Evolutionary conservation across 139 green algal species (phyloP).

Genomic region (Tetradesmus lagerheimii): DNA sequence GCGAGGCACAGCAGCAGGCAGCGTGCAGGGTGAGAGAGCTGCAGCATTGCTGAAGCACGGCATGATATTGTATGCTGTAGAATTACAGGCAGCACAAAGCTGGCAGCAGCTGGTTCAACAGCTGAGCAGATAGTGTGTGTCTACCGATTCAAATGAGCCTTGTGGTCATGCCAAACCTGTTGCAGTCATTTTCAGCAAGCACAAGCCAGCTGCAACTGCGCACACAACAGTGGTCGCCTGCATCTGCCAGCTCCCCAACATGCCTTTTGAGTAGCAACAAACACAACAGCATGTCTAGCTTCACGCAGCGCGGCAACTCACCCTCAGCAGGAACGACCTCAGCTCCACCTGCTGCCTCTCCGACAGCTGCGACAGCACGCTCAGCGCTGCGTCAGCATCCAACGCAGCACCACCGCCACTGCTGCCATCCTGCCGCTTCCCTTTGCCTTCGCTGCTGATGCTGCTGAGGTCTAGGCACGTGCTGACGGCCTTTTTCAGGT

Average conservation of each 20-base stretch:
- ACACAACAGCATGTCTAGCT: not conserved
- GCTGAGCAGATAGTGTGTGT: no score
- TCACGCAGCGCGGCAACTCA: not conserved
- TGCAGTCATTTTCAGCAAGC: no score
- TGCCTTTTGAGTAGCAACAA: no score
- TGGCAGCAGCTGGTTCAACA: no score
- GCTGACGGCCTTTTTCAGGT: not conserved
- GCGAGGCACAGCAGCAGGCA: not conserved
- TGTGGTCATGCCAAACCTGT: no score
- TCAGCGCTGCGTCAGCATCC: not conserved
- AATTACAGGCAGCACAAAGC: not conserved
- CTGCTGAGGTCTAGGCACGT: not conserved
- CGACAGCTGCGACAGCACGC: conserved; percentile 4
- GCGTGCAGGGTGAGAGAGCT: not conserved
- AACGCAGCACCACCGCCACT: not conserved
- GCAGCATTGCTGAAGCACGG: not conserved
- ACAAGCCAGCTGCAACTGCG: no score
- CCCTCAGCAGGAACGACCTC: conserved; percentile 14
- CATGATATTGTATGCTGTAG: not conserved
- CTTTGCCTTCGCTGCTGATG: not conserved
- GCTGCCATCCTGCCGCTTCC: not conserved
- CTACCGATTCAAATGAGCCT: no score
- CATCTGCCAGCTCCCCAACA: no score
- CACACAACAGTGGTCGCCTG: no score
- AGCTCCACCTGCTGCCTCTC: conserved; percentile 7